phyloP scores from a whole-genome alignment of 163 green algal genomes.

The Chloromonas sp. region DNA sequence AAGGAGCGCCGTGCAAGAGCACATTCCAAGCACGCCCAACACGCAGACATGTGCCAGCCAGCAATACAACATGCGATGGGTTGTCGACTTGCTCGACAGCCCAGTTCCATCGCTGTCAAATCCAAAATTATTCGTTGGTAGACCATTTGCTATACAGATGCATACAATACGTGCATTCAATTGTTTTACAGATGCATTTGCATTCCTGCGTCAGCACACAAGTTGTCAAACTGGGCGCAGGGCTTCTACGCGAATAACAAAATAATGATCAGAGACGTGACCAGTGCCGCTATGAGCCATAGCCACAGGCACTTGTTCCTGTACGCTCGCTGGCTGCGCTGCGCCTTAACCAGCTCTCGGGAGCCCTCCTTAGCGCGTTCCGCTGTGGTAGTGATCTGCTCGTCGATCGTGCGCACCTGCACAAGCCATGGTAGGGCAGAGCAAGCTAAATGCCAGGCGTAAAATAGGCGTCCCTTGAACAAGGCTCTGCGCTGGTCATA shows the following conservation, averaged over 20 bases:
- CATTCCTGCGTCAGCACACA: no score
- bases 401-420: constrained; percentile 58
- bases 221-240: neutral
- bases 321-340: constrained; percentile 49
- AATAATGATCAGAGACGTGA: constrained; percentile 44
- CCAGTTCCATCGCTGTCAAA: no score
- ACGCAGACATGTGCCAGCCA: no score
- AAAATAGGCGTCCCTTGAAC: no score
- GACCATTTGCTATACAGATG: no score
- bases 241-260: constrained; percentile 31
- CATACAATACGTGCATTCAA: no score
- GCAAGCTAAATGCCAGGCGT: neutral
- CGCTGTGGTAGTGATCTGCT: constrained; percentile 63
- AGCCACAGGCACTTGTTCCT: constrained; percentile 59
- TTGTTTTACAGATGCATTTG: no score
- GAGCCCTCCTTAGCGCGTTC: constrained; percentile 59
- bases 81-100: no score
- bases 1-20: no score
- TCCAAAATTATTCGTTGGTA: no score
- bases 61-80: no score
- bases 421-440: neutral
- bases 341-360: constrained; percentile 59
- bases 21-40: no score
- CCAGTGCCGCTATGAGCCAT: constrained; percentile 33
- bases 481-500: neutral